Percentiles rank a stretch among this genome's conserved stretches.
These are phyloP conservation scores for Helotiales sp. DNA, from an alignment of 2,329 filamentous ascomycete species.

Conservation along the genomic window DNA sequence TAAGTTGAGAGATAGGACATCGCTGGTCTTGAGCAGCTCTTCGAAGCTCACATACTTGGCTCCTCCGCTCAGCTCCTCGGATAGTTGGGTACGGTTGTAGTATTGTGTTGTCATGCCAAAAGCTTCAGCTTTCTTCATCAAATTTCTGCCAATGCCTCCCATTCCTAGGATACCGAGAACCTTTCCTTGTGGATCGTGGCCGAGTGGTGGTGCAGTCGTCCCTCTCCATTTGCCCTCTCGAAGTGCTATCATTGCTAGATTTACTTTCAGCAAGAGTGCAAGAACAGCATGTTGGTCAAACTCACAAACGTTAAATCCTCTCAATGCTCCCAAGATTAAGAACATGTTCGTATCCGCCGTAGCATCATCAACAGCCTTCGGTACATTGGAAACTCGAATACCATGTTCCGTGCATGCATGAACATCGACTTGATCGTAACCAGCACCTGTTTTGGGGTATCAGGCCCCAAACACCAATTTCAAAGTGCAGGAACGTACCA, in stretches of 20 bases:
- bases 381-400: constrained; percentile 77
- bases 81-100: constrained; percentile 66
- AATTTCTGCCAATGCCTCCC: constrained; percentile 79
- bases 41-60: constrained; percentile 74
- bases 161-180: constrained; percentile 79
- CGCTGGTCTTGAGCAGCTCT: constrained; percentile 65
- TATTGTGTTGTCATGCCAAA: constrained; percentile 79
- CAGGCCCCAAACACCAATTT: background rate
- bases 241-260: constrained; percentile 58
- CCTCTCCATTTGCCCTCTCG: constrained; percentile 70
- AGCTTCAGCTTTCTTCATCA: constrained; percentile 70
- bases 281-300: no score
- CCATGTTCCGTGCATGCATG: constrained; percentile 65
- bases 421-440: constrained; percentile 82
- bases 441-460: constrained; percentile 57
- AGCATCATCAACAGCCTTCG: constrained; percentile 77
- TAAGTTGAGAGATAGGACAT: constrained; percentile 78
- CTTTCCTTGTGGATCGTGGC: constrained; percentile 79
- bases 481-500: constrained; percentile 40
- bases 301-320: constrained; percentile 63
- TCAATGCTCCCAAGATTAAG: constrained; percentile 75
- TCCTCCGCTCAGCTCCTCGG: constrained; percentile 51
- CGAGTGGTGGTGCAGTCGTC: constrained; percentile 53
- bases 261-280: background rate
- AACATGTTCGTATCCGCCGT: constrained; percentile 83